Evolutionary conservation across 2,329 filamentous ascomycete species (phyloP), one percentile per base, ranked within the genome.

Genomic region (Cytospora piceicola): DNA sequence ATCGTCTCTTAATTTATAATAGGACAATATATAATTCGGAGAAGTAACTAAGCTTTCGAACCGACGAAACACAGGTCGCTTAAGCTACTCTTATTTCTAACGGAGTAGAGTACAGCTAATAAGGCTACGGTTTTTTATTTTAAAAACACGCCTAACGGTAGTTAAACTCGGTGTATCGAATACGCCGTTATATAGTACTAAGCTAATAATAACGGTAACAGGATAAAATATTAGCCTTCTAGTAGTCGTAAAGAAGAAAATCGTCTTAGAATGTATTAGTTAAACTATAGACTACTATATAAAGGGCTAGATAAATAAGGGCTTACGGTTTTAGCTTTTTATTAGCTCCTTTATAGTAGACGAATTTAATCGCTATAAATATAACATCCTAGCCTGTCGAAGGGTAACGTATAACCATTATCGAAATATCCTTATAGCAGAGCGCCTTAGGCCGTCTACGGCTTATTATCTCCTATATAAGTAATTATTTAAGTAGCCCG

Each of bases 291-390:
- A 29, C 27, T 29, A 29, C 5, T 29, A 17, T 17, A 24, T 55
- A 3, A 58, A 42, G 9, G 17, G 24, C 30, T 55, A 22, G 59
- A 55, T 29, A 32, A 29, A 29, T 29, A 29, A n/a, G n/a, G n/a
- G 71, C 62, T 49, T 61, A 76, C 63, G 66, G 74, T 64, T 71
- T 75, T 6, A 67, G 73, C 63, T 73, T 75, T 11, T 72, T 72
- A 27, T 76, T 64, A 30, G 68, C 69, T 9, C 72, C 71, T 53
- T 76, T 77, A 46, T 76, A 58, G 57, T 75, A 42, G 27, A 74
- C 71, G 29, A 75, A 74, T 65, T 73, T 75, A 20, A 76, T 61
- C 3, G 72, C 69, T 57, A 76, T 77, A 1, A 69, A 69, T 17
- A 69, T 62, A 1, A 73, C 61, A 22, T 60, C 68, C 32, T 54